Percentiles rank a stretch among this genome's conserved stretches.
Conservation (phyloP, 768 basidiomycete genomes). For the Naematelia encephala region DNA sequence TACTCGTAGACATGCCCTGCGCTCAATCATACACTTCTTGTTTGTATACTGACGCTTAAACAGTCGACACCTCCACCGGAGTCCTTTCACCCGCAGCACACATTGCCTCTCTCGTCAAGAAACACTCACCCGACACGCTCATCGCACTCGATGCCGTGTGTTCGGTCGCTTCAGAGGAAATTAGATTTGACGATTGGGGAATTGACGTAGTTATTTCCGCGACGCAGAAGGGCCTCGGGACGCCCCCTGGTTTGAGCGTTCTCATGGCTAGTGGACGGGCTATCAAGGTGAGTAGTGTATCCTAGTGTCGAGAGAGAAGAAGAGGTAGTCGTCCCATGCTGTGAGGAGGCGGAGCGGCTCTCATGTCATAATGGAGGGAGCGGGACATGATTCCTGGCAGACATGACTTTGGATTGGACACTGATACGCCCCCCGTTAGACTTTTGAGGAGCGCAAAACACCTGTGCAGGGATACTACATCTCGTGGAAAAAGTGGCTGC, state of each 20-base stretch:
- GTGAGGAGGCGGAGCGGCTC: not conserved
- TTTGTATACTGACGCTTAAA: not conserved
- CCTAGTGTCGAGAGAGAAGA: not conserved
- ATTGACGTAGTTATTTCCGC: constrained; percentile 71
- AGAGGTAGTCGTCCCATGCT: no score
- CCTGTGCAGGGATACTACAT: constrained; percentile 79
- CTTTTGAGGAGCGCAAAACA: constrained; percentile 61
- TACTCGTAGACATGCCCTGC: no score
- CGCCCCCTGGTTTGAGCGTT: constrained; percentile 88
- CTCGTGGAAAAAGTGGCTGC: constrained; percentile 81
- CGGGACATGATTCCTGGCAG: not conserved
- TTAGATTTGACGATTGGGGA: constrained; percentile 88
- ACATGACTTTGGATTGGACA: no score
- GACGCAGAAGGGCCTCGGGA: constrained; percentile 66
- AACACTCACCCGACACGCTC: constrained; percentile 79
- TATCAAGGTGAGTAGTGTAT: constrained; percentile 56
- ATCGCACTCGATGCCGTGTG: constrained; percentile 92
- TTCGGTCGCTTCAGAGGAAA: constrained; percentile 92
- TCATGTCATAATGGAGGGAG: not conserved
- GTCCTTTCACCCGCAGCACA: constrained; percentile 80
- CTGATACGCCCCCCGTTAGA: constrained; percentile 52
- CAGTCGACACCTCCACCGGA: constrained; percentile 55
- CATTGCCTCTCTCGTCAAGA: constrained; percentile 68
- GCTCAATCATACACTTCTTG: no score
- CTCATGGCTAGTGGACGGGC: constrained; percentile 76